A percentile compares a stretch with the other conserved stretches of the same genome.
Conservation (phyloP, 495 filamentous ascomycete genomes). For the Pseudotulostoma volvatum region DNA sequence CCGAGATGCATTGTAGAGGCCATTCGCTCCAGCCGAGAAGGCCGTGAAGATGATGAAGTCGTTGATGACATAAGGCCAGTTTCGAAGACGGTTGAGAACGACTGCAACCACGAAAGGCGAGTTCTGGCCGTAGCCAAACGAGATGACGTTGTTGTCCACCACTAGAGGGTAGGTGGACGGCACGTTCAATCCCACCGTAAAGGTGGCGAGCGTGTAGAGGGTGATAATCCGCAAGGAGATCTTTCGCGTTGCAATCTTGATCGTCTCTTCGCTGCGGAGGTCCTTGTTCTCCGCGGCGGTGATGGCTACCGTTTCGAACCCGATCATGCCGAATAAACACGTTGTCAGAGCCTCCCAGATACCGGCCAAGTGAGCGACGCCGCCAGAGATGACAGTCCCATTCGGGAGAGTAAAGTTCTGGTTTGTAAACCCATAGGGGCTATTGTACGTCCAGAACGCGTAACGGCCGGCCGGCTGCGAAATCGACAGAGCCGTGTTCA, state of each 20-base stretch:
- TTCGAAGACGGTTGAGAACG: constrained; percentile 26
- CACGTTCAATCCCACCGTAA: constrained; percentile 27
- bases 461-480: not conserved
- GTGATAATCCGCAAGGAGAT: constrained; percentile 28
- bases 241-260: constrained; percentile 35
- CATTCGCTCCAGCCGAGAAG: constrained; percentile 28
- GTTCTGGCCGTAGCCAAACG: constrained; percentile 21
- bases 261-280: constrained; percentile 26
- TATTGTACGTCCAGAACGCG: constrained; percentile 22
- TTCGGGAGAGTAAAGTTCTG: constrained; percentile 11
- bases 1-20: constrained; percentile 29
- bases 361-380: constrained; percentile 10
- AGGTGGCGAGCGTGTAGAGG: constrained; percentile 25
- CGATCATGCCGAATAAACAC: constrained; percentile 27
- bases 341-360: constrained; percentile 28
- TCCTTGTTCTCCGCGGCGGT: constrained; percentile 32
- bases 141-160: constrained; percentile 11
- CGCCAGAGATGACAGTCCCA: constrained; percentile 9
- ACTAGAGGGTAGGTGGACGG: constrained; percentile 24
- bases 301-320: constrained; percentile 29
- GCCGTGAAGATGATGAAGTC: constrained; percentile 33
- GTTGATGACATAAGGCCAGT: constrained; percentile 29
- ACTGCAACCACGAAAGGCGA: constrained; percentile 30
- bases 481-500: constrained; percentile 16
- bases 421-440: constrained; percentile 16